Base-by-base conservation (phyloP, 768 basidiomycete species). In the Lactarius hengduanensis region DNA sequence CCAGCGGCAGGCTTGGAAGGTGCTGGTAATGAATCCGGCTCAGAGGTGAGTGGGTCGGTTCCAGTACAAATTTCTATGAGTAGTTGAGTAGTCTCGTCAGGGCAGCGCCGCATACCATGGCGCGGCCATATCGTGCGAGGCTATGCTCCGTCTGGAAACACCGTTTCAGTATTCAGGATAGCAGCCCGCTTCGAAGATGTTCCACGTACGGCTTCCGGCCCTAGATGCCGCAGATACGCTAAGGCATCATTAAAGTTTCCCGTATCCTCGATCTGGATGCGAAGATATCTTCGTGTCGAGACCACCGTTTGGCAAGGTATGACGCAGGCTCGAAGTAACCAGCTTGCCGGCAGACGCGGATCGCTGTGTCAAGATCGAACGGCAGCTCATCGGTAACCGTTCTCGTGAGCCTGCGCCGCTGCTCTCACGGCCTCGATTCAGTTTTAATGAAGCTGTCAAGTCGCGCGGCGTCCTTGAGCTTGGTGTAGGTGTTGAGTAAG, bases 401-500 rank as follows among this genome's bases (percentile, higher is more conserved):
- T 73, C 53, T 83, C 80, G n/a, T 26, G 82, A 79, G 20, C 82
- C 80, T n/a, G 82, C 80, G 16, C 79, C 80, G 3, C 69, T 66
- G 20, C 72, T 63, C 1, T 76, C 73, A 18, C 84, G 80, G n/a
- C 53, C 81, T 79, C 1, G 91, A 87, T 74, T 94, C 93, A 3
- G 92, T 88, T 76, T 91, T 93, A 78, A 99, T 92, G 76, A 99
- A 99, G 66, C 82, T 86, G 71, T 98, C 94, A 1, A 98, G 84
- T 15, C 94, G 87, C 2, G 86, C 76, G 18, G 94, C 87, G 72
- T 99, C 97, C 67, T 94, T 93, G 26, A 97, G 88, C 74, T 98
- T 98, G 60, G 97, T 97, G 77, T 97, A 98, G 7, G 96, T 95
- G 74, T 98, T 98, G 30, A 99, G 85, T 4, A 99, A 84, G n/a